phyloP scores from a whole-genome alignment of 2,329 filamentous ascomycete genomes.

The Aureobasidium sp. region DNA sequence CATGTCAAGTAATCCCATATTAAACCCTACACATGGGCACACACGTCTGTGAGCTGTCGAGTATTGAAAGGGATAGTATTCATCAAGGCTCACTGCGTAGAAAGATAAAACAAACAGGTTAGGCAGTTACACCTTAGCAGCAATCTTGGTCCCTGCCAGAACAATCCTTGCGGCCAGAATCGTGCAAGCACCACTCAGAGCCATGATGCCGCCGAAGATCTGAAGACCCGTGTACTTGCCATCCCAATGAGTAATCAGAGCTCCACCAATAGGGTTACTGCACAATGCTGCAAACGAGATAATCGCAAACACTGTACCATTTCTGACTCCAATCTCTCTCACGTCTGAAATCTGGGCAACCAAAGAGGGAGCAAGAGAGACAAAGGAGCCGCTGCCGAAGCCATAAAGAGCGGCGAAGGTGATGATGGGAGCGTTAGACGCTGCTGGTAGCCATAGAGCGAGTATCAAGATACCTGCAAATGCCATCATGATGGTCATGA shows the following conservation, averaged over 20 bases:
- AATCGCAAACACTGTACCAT: slow-evolving; percentile 55
- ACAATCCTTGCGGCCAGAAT: slow-evolving; percentile 31
- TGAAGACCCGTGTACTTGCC: slow-evolving; percentile 53
- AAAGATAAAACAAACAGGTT: too few species aligned
- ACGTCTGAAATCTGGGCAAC: slow-evolving; percentile 65
- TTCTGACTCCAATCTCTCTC: slow-evolving; percentile 55
- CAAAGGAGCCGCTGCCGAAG: slow-evolving; percentile 59
- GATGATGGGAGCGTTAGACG: slow-evolving; percentile 49
- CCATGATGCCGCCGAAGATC: slow-evolving; percentile 54
- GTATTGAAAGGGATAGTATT: not conserved
- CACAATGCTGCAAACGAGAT: slow-evolving; percentile 57
- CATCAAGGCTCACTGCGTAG: not conserved
- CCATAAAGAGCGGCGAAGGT: slow-evolving; percentile 61
- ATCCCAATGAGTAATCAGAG: slow-evolving; percentile 44
- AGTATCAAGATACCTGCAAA: slow-evolving; percentile 41
- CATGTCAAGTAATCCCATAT: too few species aligned
- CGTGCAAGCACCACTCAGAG: slow-evolving; percentile 34
- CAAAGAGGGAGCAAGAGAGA: slow-evolving; percentile 54
- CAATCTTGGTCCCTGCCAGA: slow-evolving; percentile 22
- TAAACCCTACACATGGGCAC: too few species aligned
- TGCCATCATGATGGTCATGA: slow-evolving; percentile 42
- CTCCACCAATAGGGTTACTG: slow-evolving; percentile 41
- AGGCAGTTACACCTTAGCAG: slow-evolving; percentile 2
- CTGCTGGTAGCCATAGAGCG: slow-evolving; percentile 47
- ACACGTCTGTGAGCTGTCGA: not conserved